Percentiles rank a stretch among this genome's conserved stretches.
Evolutionary conservation across 2,329 filamentous ascomycete species (phyloP).

Genomic region (Paraconiothyrium brasiliense): DNA sequence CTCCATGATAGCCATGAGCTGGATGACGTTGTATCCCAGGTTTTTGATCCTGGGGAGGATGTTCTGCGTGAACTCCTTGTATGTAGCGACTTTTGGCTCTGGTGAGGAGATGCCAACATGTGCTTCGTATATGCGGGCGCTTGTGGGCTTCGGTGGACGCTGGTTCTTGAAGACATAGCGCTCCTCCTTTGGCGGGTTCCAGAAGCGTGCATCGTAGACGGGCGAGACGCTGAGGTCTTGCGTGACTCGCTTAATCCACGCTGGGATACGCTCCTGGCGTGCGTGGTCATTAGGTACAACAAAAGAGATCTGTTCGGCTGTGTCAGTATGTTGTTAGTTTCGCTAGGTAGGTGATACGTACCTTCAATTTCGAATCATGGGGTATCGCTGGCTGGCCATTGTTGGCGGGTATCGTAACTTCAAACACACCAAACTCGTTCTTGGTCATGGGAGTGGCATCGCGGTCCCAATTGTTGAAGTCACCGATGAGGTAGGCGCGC

Average conservation of each 20-base stretch:
- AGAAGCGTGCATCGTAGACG: slow-evolving; percentile 94
- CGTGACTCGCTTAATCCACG: slow-evolving; percentile 97
- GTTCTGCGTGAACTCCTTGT: slow-evolving; percentile 95
- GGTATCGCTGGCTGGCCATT: slow-evolving; percentile 81
- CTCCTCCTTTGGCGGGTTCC: slow-evolving; percentile 85
- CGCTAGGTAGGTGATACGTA: slow-evolving; percentile 48
- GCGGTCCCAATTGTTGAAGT: slow-evolving; percentile 94
- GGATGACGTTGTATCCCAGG: slow-evolving; percentile 95
- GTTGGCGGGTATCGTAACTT: slow-evolving; percentile 77
- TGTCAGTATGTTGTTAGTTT: slow-evolving; percentile 18
- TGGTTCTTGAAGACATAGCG: slow-evolving; percentile 85
- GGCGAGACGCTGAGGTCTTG: slow-evolving; percentile 91
- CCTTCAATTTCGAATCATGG: slow-evolving; percentile 97
- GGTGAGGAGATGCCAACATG: slow-evolving; percentile 97
- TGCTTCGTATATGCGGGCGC: slow-evolving; percentile 96
- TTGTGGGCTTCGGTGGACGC: slow-evolving; percentile 82
- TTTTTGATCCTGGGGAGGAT: slow-evolving; percentile 90
- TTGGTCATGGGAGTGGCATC: slow-evolving; percentile 87
- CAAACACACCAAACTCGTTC: slow-evolving; percentile 85
- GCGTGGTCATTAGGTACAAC: slow-evolving; percentile 78
- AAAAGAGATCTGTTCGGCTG: slow-evolving; percentile 74
- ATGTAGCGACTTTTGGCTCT: slow-evolving; percentile 87
- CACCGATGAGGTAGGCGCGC: slow-evolving; percentile 86
- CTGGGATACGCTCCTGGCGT: slow-evolving; percentile 85
- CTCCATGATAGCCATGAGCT: slow-evolving; percentile 99